These are phyloP conservation scores for Paecilomyces niveus DNA, from an alignment of 2,329 filamentous ascomycete species.

Conservation along the genomic window DNA sequence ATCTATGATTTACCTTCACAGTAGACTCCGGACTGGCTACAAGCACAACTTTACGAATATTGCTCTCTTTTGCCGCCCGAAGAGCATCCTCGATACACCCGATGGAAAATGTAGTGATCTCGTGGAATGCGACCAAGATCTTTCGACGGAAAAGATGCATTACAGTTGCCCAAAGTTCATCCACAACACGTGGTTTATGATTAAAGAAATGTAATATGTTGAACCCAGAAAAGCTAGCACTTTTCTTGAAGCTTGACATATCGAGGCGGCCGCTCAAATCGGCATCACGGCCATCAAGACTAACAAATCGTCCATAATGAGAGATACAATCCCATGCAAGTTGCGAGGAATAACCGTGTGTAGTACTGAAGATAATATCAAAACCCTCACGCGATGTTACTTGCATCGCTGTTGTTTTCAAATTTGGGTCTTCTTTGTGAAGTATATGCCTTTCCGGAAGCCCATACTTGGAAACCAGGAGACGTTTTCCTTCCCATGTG, in stretches of 20 bases:
- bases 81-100: conserved; percentile 9
- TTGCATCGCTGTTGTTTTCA: conserved; percentile 1
- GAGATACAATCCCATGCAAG: conserved; percentile 15
- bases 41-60: conserved; percentile 2
- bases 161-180: conserved; percentile 8
- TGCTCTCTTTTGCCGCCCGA: neutral
- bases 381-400: conserved; percentile 5
- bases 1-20: conserved; percentile 7
- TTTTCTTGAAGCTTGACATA: neutral
- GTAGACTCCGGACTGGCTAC: conserved; percentile 4
- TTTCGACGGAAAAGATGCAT: conserved; percentile 8
- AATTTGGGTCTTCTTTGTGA: neutral
- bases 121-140: conserved; percentile 5
- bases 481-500: conserved; percentile 3
- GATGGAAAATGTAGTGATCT: conserved; percentile 4
- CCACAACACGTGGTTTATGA: conserved; percentile 1
- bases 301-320: conserved; percentile 22
- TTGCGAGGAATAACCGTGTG: neutral
- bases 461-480: conserved; percentile 3
- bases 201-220: neutral
- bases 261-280: neutral
- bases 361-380: conserved; percentile 11
- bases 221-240: conserved; percentile 8
- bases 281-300: conserved; percentile 15
- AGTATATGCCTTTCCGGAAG: conserved; percentile 10